Base-by-base conservation (phyloP, 345 rosid species). In the Tarenaya hassleriana region DNA sequence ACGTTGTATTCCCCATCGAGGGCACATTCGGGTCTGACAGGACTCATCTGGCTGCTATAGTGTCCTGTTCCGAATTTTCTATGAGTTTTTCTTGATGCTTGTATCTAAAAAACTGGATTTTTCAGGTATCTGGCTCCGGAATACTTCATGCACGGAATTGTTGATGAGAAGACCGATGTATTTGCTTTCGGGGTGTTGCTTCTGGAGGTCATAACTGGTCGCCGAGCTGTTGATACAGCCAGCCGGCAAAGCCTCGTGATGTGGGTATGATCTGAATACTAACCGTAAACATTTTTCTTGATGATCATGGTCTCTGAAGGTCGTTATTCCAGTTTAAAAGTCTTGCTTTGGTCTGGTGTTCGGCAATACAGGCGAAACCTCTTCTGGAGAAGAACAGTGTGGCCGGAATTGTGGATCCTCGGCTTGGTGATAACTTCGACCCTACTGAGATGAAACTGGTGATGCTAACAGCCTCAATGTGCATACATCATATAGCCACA, bases 61-160 rank as follows among this genome's bases (percentile, higher is more conserved):
- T 24, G 3, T 24, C 5, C 29, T 24, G 8, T 12, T 61, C 10
- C 1, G 10, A 31, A 48, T 45, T 19, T 38, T 16, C 3, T 0
- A 13, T 48, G 39, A 39, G 16, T 0, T 46, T 18, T 9, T 40
- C 11, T 34, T 9, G n/a, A 51, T 47, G 4, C 21, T 32, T 27
- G 34, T 12, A 34, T 52, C 46, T 50, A 14, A 35, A 21, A 47
- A 13, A 27, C 18, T 7, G 1, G 14, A 19, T 7, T 34, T 7
- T 29, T 62, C 75, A 89, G 97, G 41, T 90, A 90, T 61, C 56
- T 90, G 70, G 95, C 97, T 58, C 97, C 97, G 0, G 97, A 86
- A 39, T 90, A 90, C 60, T 86, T 90, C 37, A 84, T 86, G 84
- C 94, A 90, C 5, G 97, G 95, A 11, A 64, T 90, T 15, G 86